Conservation (phyloP, 2,329 filamentous ascomycete genomes). For the Talaromyces sp. region DNA sequence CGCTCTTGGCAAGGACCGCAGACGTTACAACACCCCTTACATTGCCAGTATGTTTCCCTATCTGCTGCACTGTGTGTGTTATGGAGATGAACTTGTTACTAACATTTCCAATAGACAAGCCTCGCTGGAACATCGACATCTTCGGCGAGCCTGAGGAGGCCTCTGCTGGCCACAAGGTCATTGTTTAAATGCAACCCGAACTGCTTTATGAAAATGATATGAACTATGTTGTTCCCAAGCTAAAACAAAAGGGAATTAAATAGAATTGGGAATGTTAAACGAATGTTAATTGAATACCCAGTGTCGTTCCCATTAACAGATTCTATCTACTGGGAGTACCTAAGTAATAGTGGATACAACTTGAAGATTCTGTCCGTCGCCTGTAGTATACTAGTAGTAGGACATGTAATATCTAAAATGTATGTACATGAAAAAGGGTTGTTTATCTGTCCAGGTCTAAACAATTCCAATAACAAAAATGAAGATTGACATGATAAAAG, state of each 20-base stretch:
- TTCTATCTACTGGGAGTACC: too few species aligned
- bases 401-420: neutral
- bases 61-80: neutral
- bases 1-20: slow-evolving; percentile 35
- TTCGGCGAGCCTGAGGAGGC: slow-evolving; percentile 59
- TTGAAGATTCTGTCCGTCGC: too few species aligned
- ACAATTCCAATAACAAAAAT: neutral
- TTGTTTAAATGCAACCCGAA: slow-evolving; percentile 32
- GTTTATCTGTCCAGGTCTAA: neutral
- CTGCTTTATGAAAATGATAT: slow-evolving; percentile 13
- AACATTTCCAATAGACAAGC: slow-evolving; percentile 44
- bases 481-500: neutral
- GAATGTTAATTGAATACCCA: slow-evolving; percentile 1
- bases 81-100: neutral
- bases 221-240: slow-evolving; percentile 13
- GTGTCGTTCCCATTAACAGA: neutral
- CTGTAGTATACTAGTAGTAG: too few species aligned
- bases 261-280: neutral
- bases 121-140: slow-evolving; percentile 61
- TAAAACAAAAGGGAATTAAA: neutral
- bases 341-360: too few species aligned
- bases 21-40: slow-evolving; percentile 42
- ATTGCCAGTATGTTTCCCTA: slow-evolving; percentile 26
- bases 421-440: neutral
- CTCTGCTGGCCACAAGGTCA: slow-evolving; percentile 52